Evolutionary conservation across 2,329 filamentous ascomycete species (phyloP).

Genomic region (Gyromitra esculenta): DNA sequence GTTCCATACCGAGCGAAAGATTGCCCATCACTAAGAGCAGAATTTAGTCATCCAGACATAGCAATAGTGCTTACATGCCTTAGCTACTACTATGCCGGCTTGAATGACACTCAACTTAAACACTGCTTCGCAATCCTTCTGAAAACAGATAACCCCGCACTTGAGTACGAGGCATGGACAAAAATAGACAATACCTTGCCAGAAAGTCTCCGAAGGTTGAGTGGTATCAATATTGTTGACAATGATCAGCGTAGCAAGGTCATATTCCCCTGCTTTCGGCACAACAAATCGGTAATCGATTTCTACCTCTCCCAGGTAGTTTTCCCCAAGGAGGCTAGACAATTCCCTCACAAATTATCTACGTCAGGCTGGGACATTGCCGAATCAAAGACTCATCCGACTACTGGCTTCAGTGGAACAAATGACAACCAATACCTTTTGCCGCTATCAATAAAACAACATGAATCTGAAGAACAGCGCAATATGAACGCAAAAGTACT

Average conservation of each 20-base stretch:
- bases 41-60: conserved; percentile 72
- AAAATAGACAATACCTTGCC: conserved; percentile 19
- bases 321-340: conserved; percentile 70
- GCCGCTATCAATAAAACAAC: conserved; percentile 67
- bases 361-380: conserved; percentile 75
- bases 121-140: conserved; percentile 64
- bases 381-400: conserved; percentile 63
- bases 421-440: conserved; percentile 71
- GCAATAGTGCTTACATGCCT: conserved; percentile 68
- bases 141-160: conserved; percentile 65
- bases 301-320: conserved; percentile 70
- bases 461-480: conserved; percentile 66
- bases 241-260: conserved; percentile 62
- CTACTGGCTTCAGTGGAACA: conserved; percentile 76
- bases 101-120: conserved; percentile 66
- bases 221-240: conserved; percentile 70
- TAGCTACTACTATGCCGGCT: conserved; percentile 68
- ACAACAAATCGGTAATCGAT: conserved; percentile 68
- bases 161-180: conserved; percentile 67
- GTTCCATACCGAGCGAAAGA: conserved; percentile 72
- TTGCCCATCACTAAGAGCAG: conserved; percentile 66
- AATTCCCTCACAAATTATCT: conserved; percentile 72
- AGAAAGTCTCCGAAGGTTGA: conserved; percentile 30
- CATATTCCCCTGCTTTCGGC: conserved; percentile 67
- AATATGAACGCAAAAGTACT: conserved; percentile 76